Evolutionary conservation across 345 rosid genomes (phyloP).

Genomic region (Syzygium aromaticum): DNA sequence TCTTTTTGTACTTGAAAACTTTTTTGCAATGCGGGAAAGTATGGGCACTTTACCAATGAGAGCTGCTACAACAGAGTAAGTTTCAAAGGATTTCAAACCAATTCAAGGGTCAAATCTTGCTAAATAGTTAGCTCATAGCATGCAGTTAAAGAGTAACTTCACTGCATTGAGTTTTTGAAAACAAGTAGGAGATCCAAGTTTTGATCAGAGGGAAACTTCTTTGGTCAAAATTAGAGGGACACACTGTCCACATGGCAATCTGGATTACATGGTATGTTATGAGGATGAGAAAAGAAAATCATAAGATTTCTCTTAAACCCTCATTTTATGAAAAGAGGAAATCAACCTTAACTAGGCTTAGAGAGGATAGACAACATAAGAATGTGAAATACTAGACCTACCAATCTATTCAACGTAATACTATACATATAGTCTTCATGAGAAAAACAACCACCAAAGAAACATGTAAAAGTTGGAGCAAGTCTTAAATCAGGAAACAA

Average conservation of each 20-base stretch:
- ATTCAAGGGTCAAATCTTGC: not conserved
- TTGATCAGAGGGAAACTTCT: not conserved
- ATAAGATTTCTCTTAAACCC: not conserved
- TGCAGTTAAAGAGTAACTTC: not conserved
- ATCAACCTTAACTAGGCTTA: not conserved
- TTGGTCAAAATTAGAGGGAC: not conserved
- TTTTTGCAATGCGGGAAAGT: not conserved
- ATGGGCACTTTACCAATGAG: not conserved
- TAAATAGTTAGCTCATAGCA: not conserved
- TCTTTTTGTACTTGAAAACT: not conserved
- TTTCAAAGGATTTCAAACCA: not conserved
- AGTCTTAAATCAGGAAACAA: not conserved
- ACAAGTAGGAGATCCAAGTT: not conserved
- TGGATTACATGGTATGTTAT: not conserved
- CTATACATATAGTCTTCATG: not conserved
- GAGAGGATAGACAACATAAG: not conserved
- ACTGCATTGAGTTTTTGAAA: not conserved
- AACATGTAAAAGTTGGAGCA: not conserved
- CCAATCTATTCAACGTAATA: not conserved
- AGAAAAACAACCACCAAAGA: not conserved
- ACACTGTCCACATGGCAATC: not conserved
- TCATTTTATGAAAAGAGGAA: not conserved
- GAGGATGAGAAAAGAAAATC: not conserved
- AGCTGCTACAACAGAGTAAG: not conserved
- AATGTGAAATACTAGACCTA: not conserved